Conservation (phyloP, 2,329 filamentous ascomycete species). For the Arthrobotrys megalospora region DNA sequence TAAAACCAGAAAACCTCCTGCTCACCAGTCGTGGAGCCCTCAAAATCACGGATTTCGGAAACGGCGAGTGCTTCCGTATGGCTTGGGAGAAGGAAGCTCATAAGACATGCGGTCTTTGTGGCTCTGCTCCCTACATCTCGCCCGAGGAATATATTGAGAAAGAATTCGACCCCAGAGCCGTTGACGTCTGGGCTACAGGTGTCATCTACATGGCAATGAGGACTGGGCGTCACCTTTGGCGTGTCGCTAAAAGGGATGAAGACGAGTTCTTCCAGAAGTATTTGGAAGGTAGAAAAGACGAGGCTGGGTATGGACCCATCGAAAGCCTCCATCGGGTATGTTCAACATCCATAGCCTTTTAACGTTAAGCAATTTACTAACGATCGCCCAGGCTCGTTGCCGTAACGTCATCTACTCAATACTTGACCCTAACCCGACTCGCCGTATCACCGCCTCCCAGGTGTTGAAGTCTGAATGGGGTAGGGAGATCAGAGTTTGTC, state of each 20-base stretch:
- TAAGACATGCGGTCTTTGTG: slow-evolving; percentile 97
- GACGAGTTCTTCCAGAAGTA: slow-evolving; percentile 98
- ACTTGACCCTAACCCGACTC: slow-evolving; percentile 90
- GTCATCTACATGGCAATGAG: slow-evolving; percentile 99
- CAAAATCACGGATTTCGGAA: slow-evolving; percentile 99
- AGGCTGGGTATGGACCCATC: slow-evolving; percentile 95
- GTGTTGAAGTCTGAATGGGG: slow-evolving; percentile 99
- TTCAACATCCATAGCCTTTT: slow-evolving; percentile 61
- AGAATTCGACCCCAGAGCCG: slow-evolving; percentile 97
- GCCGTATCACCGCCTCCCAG: slow-evolving; percentile 94
- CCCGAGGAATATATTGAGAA: slow-evolving; percentile 96
- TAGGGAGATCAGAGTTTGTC: slow-evolving; percentile 96
- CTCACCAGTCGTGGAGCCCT: slow-evolving; percentile 91
- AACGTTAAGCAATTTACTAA: slow-evolving; percentile 58
- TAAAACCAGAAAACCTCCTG: slow-evolving; percentile 96
- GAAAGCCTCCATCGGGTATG: slow-evolving; percentile 94
- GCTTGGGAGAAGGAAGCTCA: slow-evolving; percentile 98
- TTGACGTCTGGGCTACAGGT: slow-evolving; percentile 97
- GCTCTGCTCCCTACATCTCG: slow-evolving; percentile 96
- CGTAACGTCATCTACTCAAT: slow-evolving; percentile 99
- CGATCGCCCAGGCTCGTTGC: slow-evolving; percentile 82
- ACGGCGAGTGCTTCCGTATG: slow-evolving; percentile 99
- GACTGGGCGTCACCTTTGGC: slow-evolving; percentile 94
- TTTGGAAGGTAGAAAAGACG: slow-evolving; percentile 90
- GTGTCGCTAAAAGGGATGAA: slow-evolving; percentile 95